Percentiles rank a stretch among this genome's conserved stretches.
These are phyloP conservation scores for Marchantia polymorpha DNA, from an alignment of 225 moss, liverwort and hornwort genomes.

Conservation along the genomic window DNA sequence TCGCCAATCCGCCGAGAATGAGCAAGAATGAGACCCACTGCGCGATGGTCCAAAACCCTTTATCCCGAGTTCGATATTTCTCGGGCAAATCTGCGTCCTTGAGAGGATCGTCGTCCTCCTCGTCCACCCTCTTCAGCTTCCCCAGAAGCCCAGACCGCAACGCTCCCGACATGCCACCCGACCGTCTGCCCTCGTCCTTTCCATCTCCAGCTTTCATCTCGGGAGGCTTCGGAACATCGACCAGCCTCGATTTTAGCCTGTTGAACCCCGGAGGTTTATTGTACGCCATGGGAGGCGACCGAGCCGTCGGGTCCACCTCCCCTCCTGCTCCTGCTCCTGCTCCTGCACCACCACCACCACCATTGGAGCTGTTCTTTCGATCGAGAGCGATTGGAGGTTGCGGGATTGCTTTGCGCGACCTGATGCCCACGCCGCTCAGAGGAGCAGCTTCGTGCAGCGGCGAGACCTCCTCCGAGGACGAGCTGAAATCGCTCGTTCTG, in stretches of 20 bases:
- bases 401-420: conserved; percentile 17
- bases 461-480: not conserved
- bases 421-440: conserved; percentile 4
- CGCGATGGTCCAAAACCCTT: conserved; percentile 41
- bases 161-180: conserved; percentile 27
- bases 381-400: not conserved
- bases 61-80: conserved; percentile 40
- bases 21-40: conserved; percentile 56
- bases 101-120: conserved; percentile 88
- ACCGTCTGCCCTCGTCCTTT: conserved; percentile 31
- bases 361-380: not conserved
- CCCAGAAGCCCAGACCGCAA: conserved; percentile 31
- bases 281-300: conserved; percentile 28
- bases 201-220: not conserved
- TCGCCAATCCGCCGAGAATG: conserved; percentile 50
- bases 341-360: not conserved
- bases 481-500: not conserved
- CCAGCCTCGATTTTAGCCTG: conserved; percentile 40
- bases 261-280: conserved; percentile 22
- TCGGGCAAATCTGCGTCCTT: conserved; percentile 75
- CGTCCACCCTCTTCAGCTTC: conserved; percentile 49
- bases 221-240: conserved; percentile 46
- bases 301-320: conserved; percentile 34
- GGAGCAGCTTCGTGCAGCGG: not conserved
- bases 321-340: not conserved